Evolutionary conservation across 345 rosid species (phyloP), one percentile per base, ranked within the genome.

Genomic region (Populus deltoides): DNA sequence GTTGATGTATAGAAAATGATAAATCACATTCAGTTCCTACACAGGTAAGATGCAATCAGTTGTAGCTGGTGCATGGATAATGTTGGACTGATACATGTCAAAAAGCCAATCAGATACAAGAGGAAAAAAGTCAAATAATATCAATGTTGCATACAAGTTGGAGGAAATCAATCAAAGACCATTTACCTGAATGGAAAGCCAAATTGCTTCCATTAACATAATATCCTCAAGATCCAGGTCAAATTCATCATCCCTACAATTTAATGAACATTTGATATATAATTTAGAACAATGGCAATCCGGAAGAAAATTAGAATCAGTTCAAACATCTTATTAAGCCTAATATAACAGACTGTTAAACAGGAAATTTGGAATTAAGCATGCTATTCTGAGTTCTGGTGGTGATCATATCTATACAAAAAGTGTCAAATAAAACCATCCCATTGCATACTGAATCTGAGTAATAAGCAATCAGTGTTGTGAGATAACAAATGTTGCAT

Each of bases 161-260:
- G 38, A 47, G 57, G 7, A 1, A 47, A 68, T 9, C 61, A 39
- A 49, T 29, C 13, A 36, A 59, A 29, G 22, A 66, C 16, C 2
- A n/a, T 10, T 71, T 83, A 92, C 98, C 96, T 96, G 98, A 80
- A 92, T 88, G 27, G 99, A 97, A 83, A 84, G 99, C 97, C 95
- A 94, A 79, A 97, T 92, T 74, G 98, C 99, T 87, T 94, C 97
- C 92, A 88, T 92, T 47, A 94, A 88, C 99, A 97, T 97, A 83
- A 94, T 86, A 68, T 92, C 99, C 86, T 97, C 99, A n/a, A 92
- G 94, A 83, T 97, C 99, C 75, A 97, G 73, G 39, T 94, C 98
- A 88, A 89, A 91, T 69, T 90, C 99, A 70, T 86, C 94, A 73
- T 90, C 93, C 97, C 99, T 96, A 85, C 80, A 71, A 24, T 70